Percentiles rank a stretch among this genome's conserved stretches.
phyloP scores from a whole-genome alignment of 2,329 filamentous ascomycete genomes.

The Endocalyx cinctus region DNA sequence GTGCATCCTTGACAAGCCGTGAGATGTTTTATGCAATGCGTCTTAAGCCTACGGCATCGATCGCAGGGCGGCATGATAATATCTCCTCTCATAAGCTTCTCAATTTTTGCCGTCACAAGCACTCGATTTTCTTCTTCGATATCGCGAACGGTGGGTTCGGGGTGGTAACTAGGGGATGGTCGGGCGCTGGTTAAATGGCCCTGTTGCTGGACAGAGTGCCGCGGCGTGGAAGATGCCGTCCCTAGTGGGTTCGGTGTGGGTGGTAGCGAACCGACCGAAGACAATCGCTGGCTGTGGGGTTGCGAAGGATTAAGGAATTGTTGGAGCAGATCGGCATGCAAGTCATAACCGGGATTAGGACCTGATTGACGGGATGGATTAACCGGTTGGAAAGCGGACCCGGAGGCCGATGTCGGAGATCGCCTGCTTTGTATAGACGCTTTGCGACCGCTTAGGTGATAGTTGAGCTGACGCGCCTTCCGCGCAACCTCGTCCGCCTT shows the following conservation, averaged over 20 bases:
- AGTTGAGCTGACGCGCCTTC: conserved; percentile 69
- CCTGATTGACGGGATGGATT: conserved; percentile 26
- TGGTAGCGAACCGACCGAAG: conserved; percentile 24
- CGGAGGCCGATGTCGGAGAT: conserved; percentile 33
- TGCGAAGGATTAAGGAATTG: conserved; percentile 40
- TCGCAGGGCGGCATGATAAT: conserved; percentile 79
- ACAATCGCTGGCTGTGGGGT: conserved; percentile 19
- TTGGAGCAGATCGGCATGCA: conserved; percentile 52
- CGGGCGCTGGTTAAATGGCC: conserved; percentile 19
- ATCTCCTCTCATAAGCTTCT: conserved; percentile 69
- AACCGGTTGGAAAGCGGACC: conserved; percentile 32
- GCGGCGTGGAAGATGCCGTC: conserved; percentile 23
- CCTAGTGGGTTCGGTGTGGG: conserved; percentile 24
- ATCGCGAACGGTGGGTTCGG: conserved; percentile 24
- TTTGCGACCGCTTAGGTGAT: conserved; percentile 70
- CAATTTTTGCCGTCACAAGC: conserved; percentile 70
- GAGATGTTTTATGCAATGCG: conserved; percentile 79
- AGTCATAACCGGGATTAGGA: conserved; percentile 35
- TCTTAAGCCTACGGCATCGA: conserved; percentile 71
- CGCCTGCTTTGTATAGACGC: conserved; percentile 66
- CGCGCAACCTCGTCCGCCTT: conserved; percentile 68
- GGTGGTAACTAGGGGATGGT: conserved; percentile 22
- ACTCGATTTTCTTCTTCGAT: conserved; percentile 34
- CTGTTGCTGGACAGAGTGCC: conserved; percentile 23
- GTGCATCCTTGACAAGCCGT: conserved; percentile 85